These are phyloP conservation scores for Triticum turgidum DNA, from an alignment of 176 grass and related monocot species.

Conservation along the genomic window DNA sequence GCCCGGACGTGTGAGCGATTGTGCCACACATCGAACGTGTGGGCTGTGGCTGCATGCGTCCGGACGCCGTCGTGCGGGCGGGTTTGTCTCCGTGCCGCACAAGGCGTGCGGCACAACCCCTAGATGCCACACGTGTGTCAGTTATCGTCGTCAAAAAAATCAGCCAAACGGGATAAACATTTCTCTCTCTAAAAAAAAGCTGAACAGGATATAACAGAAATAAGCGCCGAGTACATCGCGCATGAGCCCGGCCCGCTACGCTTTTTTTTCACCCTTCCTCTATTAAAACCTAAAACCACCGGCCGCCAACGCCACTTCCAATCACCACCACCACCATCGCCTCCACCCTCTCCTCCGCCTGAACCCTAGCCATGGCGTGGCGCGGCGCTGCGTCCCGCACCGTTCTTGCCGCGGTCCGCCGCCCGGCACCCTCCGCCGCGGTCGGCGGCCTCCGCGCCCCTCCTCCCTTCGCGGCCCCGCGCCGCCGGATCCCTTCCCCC, in stretches of 20 bases:
- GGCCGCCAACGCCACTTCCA: neutral
- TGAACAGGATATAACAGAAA: neutral
- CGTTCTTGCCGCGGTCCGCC: conserved; percentile 54
- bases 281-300: conserved; percentile 50
- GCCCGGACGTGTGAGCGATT: no score
- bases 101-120: no score
- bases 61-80: no score
- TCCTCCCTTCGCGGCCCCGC: conserved; percentile 37
- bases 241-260: neutral
- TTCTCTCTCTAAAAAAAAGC: neutral
- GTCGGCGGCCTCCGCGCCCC: conserved; percentile 20
- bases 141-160: no score
- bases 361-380: conserved; percentile 75
- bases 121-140: no score
- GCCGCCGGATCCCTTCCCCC: conserved; percentile 41
- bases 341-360: neutral
- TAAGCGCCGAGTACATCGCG: neutral
- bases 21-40: no score
- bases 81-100: no score
- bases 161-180: no score
- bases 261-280: neutral
- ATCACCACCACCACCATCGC: neutral
- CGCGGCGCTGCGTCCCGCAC: conserved; percentile 68
- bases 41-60: no score
- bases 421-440: conserved; percentile 30